Percentiles rank a stretch among this genome's conserved stretches.
Conservation (phyloP, 495 filamentous ascomycete species). For the Penicillium psychrofluorescens region DNA sequence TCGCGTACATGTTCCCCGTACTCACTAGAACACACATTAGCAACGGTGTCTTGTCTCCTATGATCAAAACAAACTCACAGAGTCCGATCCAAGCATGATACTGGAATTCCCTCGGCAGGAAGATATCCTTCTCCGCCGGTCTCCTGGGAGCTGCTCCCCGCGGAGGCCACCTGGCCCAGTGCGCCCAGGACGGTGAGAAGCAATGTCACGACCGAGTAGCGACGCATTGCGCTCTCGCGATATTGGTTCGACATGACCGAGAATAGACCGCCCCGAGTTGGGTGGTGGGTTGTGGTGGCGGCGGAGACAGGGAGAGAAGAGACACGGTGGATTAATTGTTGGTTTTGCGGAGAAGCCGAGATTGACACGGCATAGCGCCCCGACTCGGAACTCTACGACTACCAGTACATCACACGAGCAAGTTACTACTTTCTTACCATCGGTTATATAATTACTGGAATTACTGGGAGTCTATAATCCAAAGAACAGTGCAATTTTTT, state of each 20-base stretch:
- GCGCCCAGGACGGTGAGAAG: constrained; percentile 9
- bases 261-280: constrained; percentile 5
- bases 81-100: constrained; percentile 60
- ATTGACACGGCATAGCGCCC: too few species aligned
- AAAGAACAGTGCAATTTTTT: constrained; percentile 1
- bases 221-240: constrained; percentile 1
- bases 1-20: constrained; percentile 53
- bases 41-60: not conserved
- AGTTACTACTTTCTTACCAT: too few species aligned
- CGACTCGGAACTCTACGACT: too few species aligned
- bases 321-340: constrained; percentile 3
- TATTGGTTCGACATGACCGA: not conserved
- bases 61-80: constrained; percentile 40
- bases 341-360: too few species aligned
- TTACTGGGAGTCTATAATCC: not conserved
- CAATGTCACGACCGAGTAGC: constrained; percentile 3
- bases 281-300: constrained; percentile 5
- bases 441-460: not conserved
- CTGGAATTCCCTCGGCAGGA: constrained; percentile 47
- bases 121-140: constrained; percentile 46
- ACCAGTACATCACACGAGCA: too few species aligned
- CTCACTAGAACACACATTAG: constrained; percentile 7
- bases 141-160: constrained; percentile 20
- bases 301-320: constrained; percentile 6
- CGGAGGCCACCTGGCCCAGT: constrained; percentile 15